phyloP scores from a whole-genome alignment of 2,329 filamentous ascomycete species.

The Pseudogymnoascus sp. region DNA sequence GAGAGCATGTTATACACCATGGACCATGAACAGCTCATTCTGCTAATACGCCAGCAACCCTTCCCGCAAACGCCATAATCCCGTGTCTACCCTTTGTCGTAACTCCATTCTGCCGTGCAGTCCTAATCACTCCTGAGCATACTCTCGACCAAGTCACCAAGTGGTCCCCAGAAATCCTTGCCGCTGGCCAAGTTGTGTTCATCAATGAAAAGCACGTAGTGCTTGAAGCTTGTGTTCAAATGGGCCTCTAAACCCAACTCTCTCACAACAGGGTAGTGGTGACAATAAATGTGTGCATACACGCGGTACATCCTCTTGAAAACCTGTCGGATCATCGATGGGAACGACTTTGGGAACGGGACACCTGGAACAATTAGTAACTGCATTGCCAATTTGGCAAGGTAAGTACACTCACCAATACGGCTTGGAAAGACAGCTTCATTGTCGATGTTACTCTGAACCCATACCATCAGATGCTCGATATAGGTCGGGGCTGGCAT shows the following conservation, averaged over 20 bases:
- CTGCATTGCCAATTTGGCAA: slow-evolving; percentile 36
- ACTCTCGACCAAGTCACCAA: slow-evolving; percentile 93
- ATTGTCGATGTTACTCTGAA: slow-evolving; percentile 91
- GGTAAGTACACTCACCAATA: slow-evolving; percentile 51
- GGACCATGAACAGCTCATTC: neutral
- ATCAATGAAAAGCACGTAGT: slow-evolving; percentile 97
- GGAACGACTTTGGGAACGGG: slow-evolving; percentile 89
- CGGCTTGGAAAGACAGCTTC: slow-evolving; percentile 90
- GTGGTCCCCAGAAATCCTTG: slow-evolving; percentile 93
- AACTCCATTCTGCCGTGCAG: slow-evolving; percentile 15
- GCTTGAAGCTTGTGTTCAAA: slow-evolving; percentile 98
- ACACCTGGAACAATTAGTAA: slow-evolving; percentile 50
- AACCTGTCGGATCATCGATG: slow-evolving; percentile 80
- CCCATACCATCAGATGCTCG: slow-evolving; percentile 95
- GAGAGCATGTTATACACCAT: neutral
- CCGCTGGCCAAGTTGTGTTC: slow-evolving; percentile 89
- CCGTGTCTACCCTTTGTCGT: slow-evolving; percentile 16
- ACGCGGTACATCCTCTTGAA: slow-evolving; percentile 99
- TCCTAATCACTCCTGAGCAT: slow-evolving; percentile 79
- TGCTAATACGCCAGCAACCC: slow-evolving; percentile 2
- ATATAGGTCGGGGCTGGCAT: slow-evolving; percentile 97
- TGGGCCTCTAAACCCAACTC: slow-evolving; percentile 94
- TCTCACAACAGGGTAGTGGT: slow-evolving; percentile 95
- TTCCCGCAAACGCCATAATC: slow-evolving; percentile 21
- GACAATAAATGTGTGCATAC: slow-evolving; percentile 99